Base-by-base conservation (phyloP, 192 early-diverging fungal genomes). In the Coemansia sp. region DNA sequence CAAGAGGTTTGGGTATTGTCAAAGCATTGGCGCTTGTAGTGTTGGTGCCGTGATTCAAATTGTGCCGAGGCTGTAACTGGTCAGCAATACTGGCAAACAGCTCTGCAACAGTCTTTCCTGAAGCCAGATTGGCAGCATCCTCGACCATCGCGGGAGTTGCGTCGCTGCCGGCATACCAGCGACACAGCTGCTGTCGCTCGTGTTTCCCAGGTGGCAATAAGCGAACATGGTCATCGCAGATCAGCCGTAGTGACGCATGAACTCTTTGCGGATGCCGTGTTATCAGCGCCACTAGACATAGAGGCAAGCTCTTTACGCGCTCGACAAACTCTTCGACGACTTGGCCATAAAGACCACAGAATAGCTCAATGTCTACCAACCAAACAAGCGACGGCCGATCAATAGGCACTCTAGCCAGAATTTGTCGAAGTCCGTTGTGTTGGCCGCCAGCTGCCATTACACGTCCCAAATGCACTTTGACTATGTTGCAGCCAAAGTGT, bases 281-380 rank as follows among this genome's bases (percentile, higher is more conserved):
- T 61, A 69, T 89, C 87, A 71, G 77, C n/a, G 37, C 75, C 15
- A 45, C 74, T 17, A 65, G 42, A 14, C 85, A 83, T 17, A 9
- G 10, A 2, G 60, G 78, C 32, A 67, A 71, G 32, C 34, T 21
- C 2, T 31, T 55, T 8, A 46, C 29, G 8, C 23, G n/a, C 5
- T 41, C 46, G 9, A 66, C 34, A 75, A 83, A 73, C 38, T 41
- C 62, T 5, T 66, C 62, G 1, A 79, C 77, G 1, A 75, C 77
- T 2, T 72, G 53, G 14, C 76, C 69, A 31, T 75, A 72, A 0
- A 73, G 45, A 0, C 79, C 79, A 4, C 69, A 34, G 44, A 82
- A 68, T 8, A 82, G 62, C 42, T 85, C 78, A 2, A 73, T 31
- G 27, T 85, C 76, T 3, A 70, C 72, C 14, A 85, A 61, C 73